Evolutionary conservation across 176 grass and related monocot species (phyloP).

Genomic region (Oryza nivara): DNA sequence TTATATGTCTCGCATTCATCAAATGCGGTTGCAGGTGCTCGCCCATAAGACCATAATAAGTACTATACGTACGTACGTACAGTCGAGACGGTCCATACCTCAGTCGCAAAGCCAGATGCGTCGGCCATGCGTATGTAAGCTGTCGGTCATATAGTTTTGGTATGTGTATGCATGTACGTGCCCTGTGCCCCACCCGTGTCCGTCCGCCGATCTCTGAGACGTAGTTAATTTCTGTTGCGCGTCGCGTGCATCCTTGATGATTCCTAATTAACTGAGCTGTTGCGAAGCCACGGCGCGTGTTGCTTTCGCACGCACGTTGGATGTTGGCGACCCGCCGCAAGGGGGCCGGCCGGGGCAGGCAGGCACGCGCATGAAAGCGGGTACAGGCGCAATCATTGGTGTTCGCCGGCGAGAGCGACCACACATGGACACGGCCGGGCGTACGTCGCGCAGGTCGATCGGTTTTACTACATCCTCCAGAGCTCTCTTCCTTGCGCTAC

Average conservation of each 20-base stretch:
- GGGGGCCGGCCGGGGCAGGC: neutral
- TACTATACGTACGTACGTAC: neutral
- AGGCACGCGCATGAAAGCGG: constrained; percentile 27
- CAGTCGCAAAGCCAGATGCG: neutral
- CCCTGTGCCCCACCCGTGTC: neutral
- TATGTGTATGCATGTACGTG: neutral
- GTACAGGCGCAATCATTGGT: neutral
- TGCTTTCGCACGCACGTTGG: constrained; percentile 29
- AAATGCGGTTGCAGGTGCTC: neutral
- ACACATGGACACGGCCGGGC: constrained; percentile 10
- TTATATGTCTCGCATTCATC: neutral
- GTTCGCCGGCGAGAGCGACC: constrained; percentile 20
- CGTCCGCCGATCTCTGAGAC: constrained; percentile 7
- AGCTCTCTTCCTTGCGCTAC: neutral
- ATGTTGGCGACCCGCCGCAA: constrained; percentile 24
- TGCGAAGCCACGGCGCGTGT: neutral
- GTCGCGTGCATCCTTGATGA: neutral
- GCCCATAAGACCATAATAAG: constrained; percentile 7
- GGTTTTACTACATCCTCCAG: neutral
- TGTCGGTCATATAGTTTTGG: neutral
- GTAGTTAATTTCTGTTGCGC: neutral
- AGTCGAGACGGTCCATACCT: neutral
- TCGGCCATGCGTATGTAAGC: neutral
- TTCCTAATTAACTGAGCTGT: constrained; percentile 19
- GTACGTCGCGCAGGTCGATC: neutral